Conservation (phyloP, 164 flowering plant species). For the Tetracentron sinense region DNA sequence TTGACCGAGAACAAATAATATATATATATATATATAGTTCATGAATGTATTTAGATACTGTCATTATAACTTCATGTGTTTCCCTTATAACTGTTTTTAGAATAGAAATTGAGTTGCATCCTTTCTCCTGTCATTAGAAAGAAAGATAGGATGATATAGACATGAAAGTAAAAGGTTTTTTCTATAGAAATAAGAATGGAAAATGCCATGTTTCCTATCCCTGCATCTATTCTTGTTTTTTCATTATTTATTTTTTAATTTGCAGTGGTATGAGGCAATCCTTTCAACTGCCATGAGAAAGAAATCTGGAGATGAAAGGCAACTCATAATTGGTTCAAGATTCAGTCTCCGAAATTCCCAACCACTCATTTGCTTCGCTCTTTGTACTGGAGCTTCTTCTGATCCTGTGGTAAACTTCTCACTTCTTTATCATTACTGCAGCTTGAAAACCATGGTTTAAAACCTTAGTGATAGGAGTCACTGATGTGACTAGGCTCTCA, state of each 20-base stretch:
- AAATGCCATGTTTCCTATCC: not conserved
- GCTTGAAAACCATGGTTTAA: not conserved
- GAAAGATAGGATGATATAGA: too few relatives aligned
- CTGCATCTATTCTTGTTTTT: not conserved
- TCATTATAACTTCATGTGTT: too few relatives aligned
- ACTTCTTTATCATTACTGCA: not conserved
- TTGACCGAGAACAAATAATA: too few relatives aligned
- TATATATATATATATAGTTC: too few relatives aligned
- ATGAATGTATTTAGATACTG: too few relatives aligned
- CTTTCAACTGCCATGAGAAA: conserved; percentile 74
- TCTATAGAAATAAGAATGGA: not conserved
- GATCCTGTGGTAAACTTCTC: conserved; percentile 73
- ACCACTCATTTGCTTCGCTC: conserved; percentile 69
- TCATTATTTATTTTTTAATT: conserved; percentile 3
- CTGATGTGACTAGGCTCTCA: too few relatives aligned
- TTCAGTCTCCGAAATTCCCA: conserved; percentile 43
- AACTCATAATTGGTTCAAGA: conserved; percentile 44
- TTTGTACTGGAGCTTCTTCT: conserved; percentile 76
- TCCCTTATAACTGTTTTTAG: too few relatives aligned
- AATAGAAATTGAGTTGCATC: too few relatives aligned
- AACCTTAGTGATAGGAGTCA: too few relatives aligned
- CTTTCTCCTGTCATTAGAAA: too few relatives aligned
- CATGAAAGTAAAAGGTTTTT: not conserved
- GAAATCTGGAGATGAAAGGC: conserved; percentile 66
- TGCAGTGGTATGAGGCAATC: conserved; percentile 79